Percentiles rank a stretch among this genome's conserved stretches.
Evolutionary conservation across 1,284 basidiomycete genomes (phyloP).

Genomic region (Ceratobasidium sp.): DNA sequence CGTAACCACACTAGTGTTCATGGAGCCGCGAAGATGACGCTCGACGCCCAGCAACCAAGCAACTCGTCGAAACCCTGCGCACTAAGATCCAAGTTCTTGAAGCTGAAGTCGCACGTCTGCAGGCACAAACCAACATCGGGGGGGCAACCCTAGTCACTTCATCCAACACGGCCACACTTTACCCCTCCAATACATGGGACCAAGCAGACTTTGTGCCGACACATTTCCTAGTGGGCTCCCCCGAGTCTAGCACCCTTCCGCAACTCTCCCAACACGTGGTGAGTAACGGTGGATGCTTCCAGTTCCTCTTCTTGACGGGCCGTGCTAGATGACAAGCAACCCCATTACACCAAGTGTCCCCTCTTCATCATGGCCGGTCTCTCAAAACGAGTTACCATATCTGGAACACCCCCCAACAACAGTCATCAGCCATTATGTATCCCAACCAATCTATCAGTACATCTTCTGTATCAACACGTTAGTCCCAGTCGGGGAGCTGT

Average conservation of each 20-base stretch:
- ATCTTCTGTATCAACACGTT: constrained; percentile 23
- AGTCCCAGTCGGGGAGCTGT: neutral
- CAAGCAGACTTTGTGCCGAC: neutral
- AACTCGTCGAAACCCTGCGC: too few relatives aligned
- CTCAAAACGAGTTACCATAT: constrained; percentile 18
- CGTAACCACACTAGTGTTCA: constrained; percentile 15
- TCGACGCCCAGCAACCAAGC: constrained; percentile 30
- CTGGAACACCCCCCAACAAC: constrained; percentile 17
- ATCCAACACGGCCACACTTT: neutral
- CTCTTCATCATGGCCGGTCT: neutral
- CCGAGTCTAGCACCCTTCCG: neutral
- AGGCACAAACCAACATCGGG: neutral
- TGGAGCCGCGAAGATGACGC: constrained; percentile 25
- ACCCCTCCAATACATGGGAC: neutral
- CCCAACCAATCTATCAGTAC: constrained; percentile 22
- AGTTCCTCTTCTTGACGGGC: neutral
- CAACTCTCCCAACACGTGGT: neutral
- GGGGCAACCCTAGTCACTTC: neutral
- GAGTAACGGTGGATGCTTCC: neutral
- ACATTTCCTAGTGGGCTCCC: neutral
- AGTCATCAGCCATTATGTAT: neutral
- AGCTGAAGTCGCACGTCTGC: constrained; percentile 19
- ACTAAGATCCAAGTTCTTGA: constrained; percentile 38
- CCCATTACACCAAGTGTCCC: neutral
- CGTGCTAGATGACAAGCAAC: constrained; percentile 3